Percentiles rank a stretch among this genome's conserved stretches.
These are phyloP conservation scores for Polyporus arcularius DNA, from an alignment of 768 basidiomycete genomes.

Conservation along the genomic window DNA sequence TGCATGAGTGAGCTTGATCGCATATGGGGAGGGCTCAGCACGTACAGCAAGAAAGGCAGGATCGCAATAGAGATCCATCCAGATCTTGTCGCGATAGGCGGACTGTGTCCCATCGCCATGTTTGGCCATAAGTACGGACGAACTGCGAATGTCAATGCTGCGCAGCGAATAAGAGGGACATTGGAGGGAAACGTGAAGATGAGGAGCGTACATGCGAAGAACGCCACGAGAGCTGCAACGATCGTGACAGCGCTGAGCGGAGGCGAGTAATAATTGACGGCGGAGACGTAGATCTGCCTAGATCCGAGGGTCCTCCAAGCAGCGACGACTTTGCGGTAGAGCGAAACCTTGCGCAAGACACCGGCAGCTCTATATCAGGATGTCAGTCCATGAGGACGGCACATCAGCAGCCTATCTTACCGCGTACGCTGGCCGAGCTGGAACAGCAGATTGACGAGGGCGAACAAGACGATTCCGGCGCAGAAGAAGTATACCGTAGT, in stretches of 20 bases:
- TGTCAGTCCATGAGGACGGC: too few species aligned
- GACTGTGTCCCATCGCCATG: constrained; percentile 33
- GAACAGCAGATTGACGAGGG: not conserved
- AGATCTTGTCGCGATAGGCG: constrained; percentile 32
- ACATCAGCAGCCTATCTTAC: not conserved
- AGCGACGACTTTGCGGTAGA: constrained; percentile 24
- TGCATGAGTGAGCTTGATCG: not conserved
- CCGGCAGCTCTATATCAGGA: too few species aligned
- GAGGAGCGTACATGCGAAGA: constrained; percentile 24
- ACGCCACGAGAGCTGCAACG: constrained; percentile 27
- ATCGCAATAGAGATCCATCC: constrained; percentile 40
- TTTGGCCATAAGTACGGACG: constrained; percentile 36
- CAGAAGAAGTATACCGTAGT: constrained; percentile 35
- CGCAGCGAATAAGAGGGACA: not conserved
- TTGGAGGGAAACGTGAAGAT: too few species aligned
- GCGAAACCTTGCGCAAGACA: not conserved
- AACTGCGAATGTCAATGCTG: constrained; percentile 28
- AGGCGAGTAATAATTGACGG: constrained; percentile 31
- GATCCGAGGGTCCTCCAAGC: constrained; percentile 23
- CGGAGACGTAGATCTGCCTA: constrained; percentile 26
- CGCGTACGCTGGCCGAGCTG: not conserved
- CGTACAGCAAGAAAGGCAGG: constrained; percentile 39
- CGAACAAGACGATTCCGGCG: constrained; percentile 22
- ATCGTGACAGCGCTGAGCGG: constrained; percentile 30
- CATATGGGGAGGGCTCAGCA: not conserved